Percentiles rank a stretch among this genome's conserved stretches.
phyloP scores from a whole-genome alignment of 768 basidiomycete genomes.

The Hemileccinum impolitum region DNA sequence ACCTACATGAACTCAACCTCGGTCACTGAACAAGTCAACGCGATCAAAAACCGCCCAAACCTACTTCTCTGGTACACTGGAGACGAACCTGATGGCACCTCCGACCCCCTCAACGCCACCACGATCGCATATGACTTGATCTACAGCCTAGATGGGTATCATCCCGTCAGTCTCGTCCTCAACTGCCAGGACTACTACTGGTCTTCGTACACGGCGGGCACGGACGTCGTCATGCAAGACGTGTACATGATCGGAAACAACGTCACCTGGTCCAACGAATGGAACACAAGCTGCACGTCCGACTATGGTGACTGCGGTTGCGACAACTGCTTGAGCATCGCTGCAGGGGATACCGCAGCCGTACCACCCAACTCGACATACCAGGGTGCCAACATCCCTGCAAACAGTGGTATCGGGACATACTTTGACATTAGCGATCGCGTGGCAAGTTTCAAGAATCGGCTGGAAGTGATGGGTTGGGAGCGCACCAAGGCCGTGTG shows the following conservation, averaged over 20 bases:
- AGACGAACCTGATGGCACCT: conserved; percentile 71
- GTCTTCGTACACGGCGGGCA: conserved; percentile 52
- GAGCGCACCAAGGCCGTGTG: conserved; percentile 67
- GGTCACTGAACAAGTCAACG: conserved; percentile 66
- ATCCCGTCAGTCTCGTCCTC: conserved; percentile 62
- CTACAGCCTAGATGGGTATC: conserved; percentile 60
- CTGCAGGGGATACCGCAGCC: conserved; percentile 39
- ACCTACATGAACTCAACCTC: conserved; percentile 63
- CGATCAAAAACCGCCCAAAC: conserved; percentile 63
- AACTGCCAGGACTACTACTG: conserved; percentile 70
- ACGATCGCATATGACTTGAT: conserved; percentile 51
- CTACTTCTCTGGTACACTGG: conserved; percentile 73
- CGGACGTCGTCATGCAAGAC: conserved; percentile 72
- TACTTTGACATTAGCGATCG: conserved; percentile 68
- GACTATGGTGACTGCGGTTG: conserved; percentile 75
- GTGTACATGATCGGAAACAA: conserved; percentile 51
- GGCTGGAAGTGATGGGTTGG: conserved; percentile 64
- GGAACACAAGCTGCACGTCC: conserved; percentile 59
- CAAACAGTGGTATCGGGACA: conserved; percentile 29
- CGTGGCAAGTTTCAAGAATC: conserved; percentile 61
- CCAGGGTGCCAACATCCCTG: conserved; percentile 17
- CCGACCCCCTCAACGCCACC: conserved; percentile 60
- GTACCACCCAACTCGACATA: conserved; percentile 27
- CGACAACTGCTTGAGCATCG: conserved; percentile 50
- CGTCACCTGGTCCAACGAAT: conserved; percentile 57